Evolutionary conservation across 306 rosid genomes (phyloP).

Genomic region (Quercus rubra): DNA sequence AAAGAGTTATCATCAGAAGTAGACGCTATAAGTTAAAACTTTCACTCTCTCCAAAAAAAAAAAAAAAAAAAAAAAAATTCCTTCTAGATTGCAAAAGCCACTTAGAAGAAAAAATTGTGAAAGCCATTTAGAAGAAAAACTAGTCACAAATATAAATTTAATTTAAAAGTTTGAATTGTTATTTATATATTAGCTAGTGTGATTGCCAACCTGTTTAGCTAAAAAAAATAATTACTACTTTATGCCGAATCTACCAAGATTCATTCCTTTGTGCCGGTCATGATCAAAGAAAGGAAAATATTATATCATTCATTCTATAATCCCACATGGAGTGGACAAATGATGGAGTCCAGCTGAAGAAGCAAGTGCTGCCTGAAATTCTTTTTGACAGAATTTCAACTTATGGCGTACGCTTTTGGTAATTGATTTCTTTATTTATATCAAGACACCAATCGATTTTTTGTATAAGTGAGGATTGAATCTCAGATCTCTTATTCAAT

Average conservation of each 20-base stretch:
- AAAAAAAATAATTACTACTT: slow-evolving; percentile 7
- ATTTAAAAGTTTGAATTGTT: neutral
- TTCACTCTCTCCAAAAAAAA: too few relatives aligned
- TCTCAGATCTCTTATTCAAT: accelerated
- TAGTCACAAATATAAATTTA: slow-evolving; percentile 1
- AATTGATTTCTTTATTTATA: too few relatives aligned
- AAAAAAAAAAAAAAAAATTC: neutral
- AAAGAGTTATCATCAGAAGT: too few relatives aligned
- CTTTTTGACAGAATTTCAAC: too few relatives aligned
- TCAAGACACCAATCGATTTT: accelerated
- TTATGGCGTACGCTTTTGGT: too few relatives aligned
- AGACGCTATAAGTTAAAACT: too few relatives aligned
- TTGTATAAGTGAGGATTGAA: too few relatives aligned
- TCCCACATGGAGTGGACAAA: slow-evolving; percentile 3
- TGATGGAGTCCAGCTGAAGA: slow-evolving; percentile 9
- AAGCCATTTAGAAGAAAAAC: slow-evolving; percentile 12
- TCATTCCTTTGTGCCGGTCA: slow-evolving; percentile 41
- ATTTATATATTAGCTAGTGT: neutral
- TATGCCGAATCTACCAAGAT: slow-evolving; percentile 32
- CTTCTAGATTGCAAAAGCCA: neutral
- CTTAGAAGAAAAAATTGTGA: neutral
- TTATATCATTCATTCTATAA: neutral
- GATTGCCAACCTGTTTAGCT: slow-evolving; percentile 16
- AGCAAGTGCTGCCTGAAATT: neutral
- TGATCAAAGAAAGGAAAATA: slow-evolving; percentile 30